Conservation (phyloP, 2,329 filamentous ascomycete genomes). For the Lasiodiplodia sp. region DNA sequence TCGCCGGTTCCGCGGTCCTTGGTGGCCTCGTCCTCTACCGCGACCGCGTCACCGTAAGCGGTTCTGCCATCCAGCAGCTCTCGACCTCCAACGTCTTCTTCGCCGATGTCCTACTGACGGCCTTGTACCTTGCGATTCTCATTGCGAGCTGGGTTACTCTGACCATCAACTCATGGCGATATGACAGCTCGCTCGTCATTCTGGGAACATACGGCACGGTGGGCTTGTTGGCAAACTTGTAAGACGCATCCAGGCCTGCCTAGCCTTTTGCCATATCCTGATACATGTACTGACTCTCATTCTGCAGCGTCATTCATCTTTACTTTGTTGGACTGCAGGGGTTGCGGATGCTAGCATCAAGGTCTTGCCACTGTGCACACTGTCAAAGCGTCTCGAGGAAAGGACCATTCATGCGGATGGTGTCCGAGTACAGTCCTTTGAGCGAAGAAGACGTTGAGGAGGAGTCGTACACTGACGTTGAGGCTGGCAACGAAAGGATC, state of each 20-base stretch:
- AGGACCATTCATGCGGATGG: neutral
- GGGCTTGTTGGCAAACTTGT: constrained; percentile 1
- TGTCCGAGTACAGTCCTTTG: constrained; percentile 10
- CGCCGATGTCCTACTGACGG: neutral
- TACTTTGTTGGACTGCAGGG: neutral
- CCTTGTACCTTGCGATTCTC: neutral
- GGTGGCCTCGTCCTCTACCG: neutral
- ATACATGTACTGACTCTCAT: neutral
- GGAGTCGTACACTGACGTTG: constrained; percentile 7
- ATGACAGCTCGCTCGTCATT: neutral
- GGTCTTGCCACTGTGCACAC: constrained; percentile 13
- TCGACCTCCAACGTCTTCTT: constrained; percentile 13
- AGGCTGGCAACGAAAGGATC: neutral
- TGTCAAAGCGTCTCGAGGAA: constrained; percentile 11
- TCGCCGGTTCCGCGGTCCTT: constrained; percentile 9
- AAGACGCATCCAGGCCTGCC: neutral
- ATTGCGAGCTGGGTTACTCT: constrained; percentile 8
- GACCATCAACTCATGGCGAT: neutral
- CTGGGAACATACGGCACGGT: constrained; percentile 22
- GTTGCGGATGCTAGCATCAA: neutral
- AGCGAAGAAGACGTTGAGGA: constrained; percentile 11
- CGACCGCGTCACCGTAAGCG: constrained; percentile 6
- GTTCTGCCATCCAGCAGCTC: constrained; percentile 11
- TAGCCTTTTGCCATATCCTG: neutral
- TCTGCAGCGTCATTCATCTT: constrained; percentile 1